Evolutionary conservation across 2,329 filamentous ascomycete genomes (phyloP), one percentile per base, ranked within the genome.

Genomic region (Penicillium sp.): DNA sequence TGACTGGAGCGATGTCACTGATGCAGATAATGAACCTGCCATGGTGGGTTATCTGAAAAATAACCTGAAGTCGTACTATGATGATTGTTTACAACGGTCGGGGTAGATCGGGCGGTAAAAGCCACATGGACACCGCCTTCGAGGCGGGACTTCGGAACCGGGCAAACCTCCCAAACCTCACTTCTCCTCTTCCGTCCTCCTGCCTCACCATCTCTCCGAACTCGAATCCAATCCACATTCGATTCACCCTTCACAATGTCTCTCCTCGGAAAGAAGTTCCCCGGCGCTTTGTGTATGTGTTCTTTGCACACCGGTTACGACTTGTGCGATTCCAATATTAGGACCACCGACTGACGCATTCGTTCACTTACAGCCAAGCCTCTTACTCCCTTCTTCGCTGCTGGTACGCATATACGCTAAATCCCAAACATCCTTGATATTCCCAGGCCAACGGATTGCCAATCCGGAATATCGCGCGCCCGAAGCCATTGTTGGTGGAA

Each of bases 351-450:
- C 63, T 69, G 54, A 72, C 65, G 49, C 49, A 60, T 47, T 52
- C 46, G 29, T 50, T 44, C 43, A 58, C 52, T 37, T 68, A 72
- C 70, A 97, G 92, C 89, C 78, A 82, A 83, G 80, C 90, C 92
- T 65, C 85, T 95, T 85, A 84, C 83, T 73, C 92, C 92, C 64
- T 97, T 97, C 83, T 93, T 91, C 80, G 80, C 81, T 75, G 92
- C 92, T 72, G 90, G 92, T 95, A 93, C 71, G 88, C 80, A 38
- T 46, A 53, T 40, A 40, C 22, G 4, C 11, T 41, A 27, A 25
- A 43, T 33, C 18, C 16, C 16, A n/a, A 44, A 27, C 39, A 19
- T 2, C 25, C 31, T 3, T 35, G 18, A 38, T 30, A 3, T 2
- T n/a, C 11, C 27, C 4, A 13, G 41, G 13, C 14, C n/a, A 27